Evolutionary conservation across 169 alveolate genomes (phyloP).

Genomic region (Cyclospora cayetanensis): DNA sequence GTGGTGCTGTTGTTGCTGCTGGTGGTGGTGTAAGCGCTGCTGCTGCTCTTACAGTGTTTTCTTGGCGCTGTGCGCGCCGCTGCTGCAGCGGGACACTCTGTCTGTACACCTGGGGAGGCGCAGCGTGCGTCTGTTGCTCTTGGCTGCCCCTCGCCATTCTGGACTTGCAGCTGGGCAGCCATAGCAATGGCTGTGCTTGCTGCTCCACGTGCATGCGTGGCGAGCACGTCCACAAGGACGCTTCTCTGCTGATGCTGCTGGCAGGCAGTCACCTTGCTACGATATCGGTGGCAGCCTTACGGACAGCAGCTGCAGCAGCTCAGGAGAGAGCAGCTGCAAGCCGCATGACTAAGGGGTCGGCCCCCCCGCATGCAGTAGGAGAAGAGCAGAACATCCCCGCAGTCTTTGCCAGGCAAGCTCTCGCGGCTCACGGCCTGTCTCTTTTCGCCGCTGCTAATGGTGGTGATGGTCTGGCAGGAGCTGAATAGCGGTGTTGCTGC

Average conservation of each 20-base stretch:
- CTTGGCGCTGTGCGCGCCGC: too few species aligned
- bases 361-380: not conserved
- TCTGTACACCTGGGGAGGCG: not conserved
- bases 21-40: not conserved
- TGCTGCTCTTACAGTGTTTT: too few species aligned
- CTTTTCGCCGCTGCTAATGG: not conserved
- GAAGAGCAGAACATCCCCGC: not conserved
- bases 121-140: not conserved
- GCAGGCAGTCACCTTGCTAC: not conserved
- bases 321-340: not conserved
- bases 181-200: not conserved
- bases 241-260: not conserved
- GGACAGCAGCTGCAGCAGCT: conserved; percentile 6
- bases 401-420: not conserved
- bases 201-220: not conserved
- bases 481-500: too few species aligned
- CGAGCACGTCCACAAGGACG: not conserved
- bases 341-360: not conserved
- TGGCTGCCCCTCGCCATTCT: not conserved
- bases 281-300: not conserved
- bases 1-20: not conserved
- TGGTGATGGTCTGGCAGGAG: not conserved
- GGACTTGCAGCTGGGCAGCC: not conserved
- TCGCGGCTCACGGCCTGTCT: conserved; percentile 3
- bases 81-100: not conserved